Conservation (phyloP, 179 eudicot species). For the Spinacia oleracea region DNA sequence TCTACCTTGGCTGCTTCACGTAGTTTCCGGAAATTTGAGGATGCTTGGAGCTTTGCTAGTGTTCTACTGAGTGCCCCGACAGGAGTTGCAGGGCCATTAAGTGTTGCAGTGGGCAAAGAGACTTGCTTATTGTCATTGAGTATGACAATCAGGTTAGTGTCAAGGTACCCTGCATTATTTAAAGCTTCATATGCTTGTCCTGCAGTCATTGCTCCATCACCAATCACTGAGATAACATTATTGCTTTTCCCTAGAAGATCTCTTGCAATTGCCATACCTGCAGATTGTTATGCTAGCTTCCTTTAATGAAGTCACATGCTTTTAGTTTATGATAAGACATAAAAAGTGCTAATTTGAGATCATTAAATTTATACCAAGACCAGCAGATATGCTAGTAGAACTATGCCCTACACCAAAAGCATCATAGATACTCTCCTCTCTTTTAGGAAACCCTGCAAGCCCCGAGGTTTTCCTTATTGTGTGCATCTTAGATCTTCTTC, state of each 20-base stretch:
- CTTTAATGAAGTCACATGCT: not conserved
- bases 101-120: conserved; percentile 70
- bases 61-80: conserved; percentile 83
- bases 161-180: conserved; percentile 72
- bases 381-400: conserved; percentile 86
- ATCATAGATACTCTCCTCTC: conserved; percentile 72
- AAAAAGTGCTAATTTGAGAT: not conserved
- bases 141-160: conserved; percentile 61
- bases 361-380: conserved; percentile 61
- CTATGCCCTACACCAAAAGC: conserved; percentile 81
- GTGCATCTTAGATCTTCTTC: conserved; percentile 73
- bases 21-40: conserved; percentile 54
- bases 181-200: conserved; percentile 83
- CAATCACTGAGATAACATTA: conserved; percentile 62
- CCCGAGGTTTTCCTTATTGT: conserved; percentile 81
- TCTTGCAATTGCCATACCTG: conserved; percentile 78
- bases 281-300: conserved; percentile 12
- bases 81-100: conserved; percentile 70
- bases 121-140: conserved; percentile 75
- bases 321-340: not conserved
- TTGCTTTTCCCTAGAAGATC: conserved; percentile 60
- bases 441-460: conserved; percentile 73
- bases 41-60: conserved; percentile 54
- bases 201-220: conserved; percentile 85
- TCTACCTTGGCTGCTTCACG: conserved; percentile 69